Evolutionary conservation across 441 rosid species (phyloP), one percentile per base, ranked within the genome.

Genomic region (Syzygium syzygioides): DNA sequence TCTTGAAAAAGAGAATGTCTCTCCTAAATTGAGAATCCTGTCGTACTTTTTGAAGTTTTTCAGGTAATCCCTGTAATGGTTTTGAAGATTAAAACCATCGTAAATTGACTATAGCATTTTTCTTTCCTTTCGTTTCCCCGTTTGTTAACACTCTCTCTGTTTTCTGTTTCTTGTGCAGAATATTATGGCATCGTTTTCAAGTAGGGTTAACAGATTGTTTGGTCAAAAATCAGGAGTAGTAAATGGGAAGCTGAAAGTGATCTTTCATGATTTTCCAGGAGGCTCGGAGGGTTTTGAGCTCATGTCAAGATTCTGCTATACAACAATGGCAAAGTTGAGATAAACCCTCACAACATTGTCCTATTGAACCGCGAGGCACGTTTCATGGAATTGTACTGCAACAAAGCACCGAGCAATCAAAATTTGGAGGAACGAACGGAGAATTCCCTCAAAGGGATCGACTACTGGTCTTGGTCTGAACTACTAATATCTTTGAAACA

Each of bases 201-300:
- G 90, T 50, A 92, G 91, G 87, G 87, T 95, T 41, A 56, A 86
- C 52, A 93, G 90, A 62, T 79, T 95, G 71, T 93, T 92, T 34
- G 79, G 90, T 45, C 52, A 88, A 85, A 66, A 55, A 90, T 86
- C 88, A 7, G 56, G n/a, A 25, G 41, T 86, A 26, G 30, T n/a
- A 26, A 86, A 86, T 14, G 52, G 89, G 66, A 91, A 87, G 41
- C 87, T 92, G 88, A 94, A 92, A 90, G 93, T 93, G 37, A 91
- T 94, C 86, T 91, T 94, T 88, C 91, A 91, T 14, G 93, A 91
- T 86, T 94, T 94, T 66, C 96, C 95, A 1, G 96, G 96, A 83
- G 97, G 95, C 4, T 91, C 93, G 26, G 89, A 90, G 64, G 94
- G 95, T 41, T 94, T 95, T 76, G 96, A 94, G 91, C 96, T 94